Base-by-base conservation (phyloP, 2,329 filamentous ascomycete species). In the Triangularia verruculosa region DNA sequence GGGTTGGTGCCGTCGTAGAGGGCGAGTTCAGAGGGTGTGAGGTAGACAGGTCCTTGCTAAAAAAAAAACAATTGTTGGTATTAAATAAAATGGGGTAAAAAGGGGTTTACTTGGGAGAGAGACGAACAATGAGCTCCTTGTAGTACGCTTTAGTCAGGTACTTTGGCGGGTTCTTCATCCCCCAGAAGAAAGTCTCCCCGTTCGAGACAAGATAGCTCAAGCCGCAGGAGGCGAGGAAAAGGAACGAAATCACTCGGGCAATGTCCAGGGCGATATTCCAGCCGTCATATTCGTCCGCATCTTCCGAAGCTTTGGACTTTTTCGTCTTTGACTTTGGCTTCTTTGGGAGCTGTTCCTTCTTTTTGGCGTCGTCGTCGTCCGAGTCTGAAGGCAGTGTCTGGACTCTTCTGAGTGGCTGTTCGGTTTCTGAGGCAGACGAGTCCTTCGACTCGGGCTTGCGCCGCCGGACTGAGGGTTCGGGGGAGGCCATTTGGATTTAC, bases 1-100 rank as follows among this genome's bases (percentile, higher is more conserved):
- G 87, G 80, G 76, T 97, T 88, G 63, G 80, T 83, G 78, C 95
- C 96, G 78, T 96, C 89, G 82, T 90, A 96, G 58, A 80, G 75
- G 54, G 84, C 76, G 57, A 99, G 88, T 75, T 97, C 83, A 20
- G 82, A 80, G 62, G 90, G 89, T 0, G 92, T 97, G 43, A 98
- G 83, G 73, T 84, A 79, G 58, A 91, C 67, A 13, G 92, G 90
- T 1, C 82, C 82, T 64, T 75, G 73, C 83, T 87, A 69, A 22
- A 76, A 74, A 80, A 82, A 17, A n/a, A 12, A n/a, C n/a, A n/a
- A n/a, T n/a, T 64, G 53, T 15, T 9, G 9, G 1, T 3, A 17
- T 11, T 17, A 32, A 8, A 1, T 25, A 34, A 51, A 4, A n/a
- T 54, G 55, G 2, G 1, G 24, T 4, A 25, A 20, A 55, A 13